A percentile compares a stretch with the other conserved stretches of the same genome.
These are phyloP conservation scores for Acanthamoeba triangularis DNA, from an alignment of 208 protist genomes.

Conservation along the genomic window DNA sequence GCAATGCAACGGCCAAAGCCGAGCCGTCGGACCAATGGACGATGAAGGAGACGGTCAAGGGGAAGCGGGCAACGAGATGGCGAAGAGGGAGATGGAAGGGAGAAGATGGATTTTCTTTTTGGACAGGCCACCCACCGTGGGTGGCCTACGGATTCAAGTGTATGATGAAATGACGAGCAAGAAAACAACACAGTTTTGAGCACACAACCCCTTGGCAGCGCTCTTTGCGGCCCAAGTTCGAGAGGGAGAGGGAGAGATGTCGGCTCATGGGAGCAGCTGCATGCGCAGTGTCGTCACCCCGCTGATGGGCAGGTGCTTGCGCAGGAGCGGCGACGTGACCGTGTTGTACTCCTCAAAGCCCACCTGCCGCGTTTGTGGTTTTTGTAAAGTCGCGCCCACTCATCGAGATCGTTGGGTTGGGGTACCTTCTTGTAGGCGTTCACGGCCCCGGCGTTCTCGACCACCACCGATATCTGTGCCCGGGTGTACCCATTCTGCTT, in stretches of 20 bases:
- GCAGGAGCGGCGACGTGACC: not conserved
- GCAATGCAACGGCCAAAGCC: not conserved
- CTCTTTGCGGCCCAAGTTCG: no score
- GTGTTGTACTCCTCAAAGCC: constrained; percentile 16
- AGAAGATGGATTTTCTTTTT: not conserved
- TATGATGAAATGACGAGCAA: not conserved
- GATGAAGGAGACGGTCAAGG: no score
- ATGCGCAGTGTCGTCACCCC: not conserved
- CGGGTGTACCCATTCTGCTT: not conserved
- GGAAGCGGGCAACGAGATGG: not conserved
- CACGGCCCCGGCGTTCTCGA: not conserved
- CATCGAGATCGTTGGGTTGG: no score
- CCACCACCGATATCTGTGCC: not conserved
- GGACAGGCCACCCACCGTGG: not conserved
- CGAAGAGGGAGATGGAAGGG: not conserved
- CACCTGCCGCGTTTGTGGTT: no score
- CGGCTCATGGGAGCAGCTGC: not conserved
- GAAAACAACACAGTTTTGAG: no score
- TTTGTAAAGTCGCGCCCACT: no score
- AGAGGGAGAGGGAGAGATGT: no score
- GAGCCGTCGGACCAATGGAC: no score
- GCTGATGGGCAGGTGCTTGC: not conserved
- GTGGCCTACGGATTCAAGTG: not conserved
- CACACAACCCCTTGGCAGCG: no score
- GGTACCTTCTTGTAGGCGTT: not conserved